phyloP scores from a whole-genome alignment of 1,284 basidiomycete genomes.

The Malassezia dermatis region DNA sequence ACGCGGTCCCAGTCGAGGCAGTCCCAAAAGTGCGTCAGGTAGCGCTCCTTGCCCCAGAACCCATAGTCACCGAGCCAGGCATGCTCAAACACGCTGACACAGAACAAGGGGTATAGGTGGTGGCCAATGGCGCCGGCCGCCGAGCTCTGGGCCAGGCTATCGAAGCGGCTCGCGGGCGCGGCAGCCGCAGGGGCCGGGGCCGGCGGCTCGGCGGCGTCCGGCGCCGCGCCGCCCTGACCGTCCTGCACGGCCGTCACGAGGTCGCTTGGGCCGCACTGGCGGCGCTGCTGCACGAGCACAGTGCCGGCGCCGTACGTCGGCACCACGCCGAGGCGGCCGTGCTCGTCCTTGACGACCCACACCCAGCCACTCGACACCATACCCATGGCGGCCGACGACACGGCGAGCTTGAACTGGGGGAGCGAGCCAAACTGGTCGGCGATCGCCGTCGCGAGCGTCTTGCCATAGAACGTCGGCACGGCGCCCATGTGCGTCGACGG shows the following conservation, averaged over 20 bases:
- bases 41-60: conserved; percentile 84
- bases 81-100: conserved; percentile 77
- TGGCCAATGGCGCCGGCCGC: conserved; percentile 51
- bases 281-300: conserved; percentile 57
- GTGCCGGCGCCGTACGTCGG: conserved; percentile 85
- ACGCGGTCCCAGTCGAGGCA: conserved; percentile 67
- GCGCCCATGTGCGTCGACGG: conserved; percentile 15
- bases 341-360: conserved; percentile 68
- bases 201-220: conserved; percentile 10
- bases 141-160: conserved; percentile 13
- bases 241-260: conserved; percentile 31
- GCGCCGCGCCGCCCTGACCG: conserved; percentile 9
- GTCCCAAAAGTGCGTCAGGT: conserved; percentile 78
- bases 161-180: conserved; percentile 9
- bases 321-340: conserved; percentile 59
- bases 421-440: conserved; percentile 59
- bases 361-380: conserved; percentile 71
- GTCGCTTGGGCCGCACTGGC: conserved; percentile 29
- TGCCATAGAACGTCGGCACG: conserved; percentile 17
- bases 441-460: conserved; percentile 51
- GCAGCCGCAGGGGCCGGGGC: background rate
- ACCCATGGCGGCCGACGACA: conserved; percentile 66
- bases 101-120: conserved; percentile 66
- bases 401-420: conserved; percentile 62
- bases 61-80: conserved; percentile 83